Conservation (phyloP, 164 flowering plant genomes). For the Chloranthus sessilifolius region DNA sequence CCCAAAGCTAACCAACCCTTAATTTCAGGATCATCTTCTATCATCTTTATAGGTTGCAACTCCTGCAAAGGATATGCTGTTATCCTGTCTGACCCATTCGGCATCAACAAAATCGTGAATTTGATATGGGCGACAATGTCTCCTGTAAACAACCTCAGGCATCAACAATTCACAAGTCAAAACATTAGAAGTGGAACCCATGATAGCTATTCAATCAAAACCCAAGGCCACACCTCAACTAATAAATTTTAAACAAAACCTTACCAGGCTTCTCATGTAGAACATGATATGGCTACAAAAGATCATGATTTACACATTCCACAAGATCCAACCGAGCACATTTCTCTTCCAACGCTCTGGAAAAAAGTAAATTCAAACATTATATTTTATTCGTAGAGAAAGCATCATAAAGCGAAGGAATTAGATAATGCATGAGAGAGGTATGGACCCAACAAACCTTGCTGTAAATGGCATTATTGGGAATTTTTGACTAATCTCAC, state of each 20-base stretch:
- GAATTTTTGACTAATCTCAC: slow-evolving; percentile 85
- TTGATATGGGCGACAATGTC: slow-evolving; percentile 88
- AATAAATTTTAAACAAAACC: no score
- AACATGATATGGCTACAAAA: slow-evolving; percentile 93
- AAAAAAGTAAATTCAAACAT: not conserved
- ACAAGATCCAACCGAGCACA: slow-evolving; percentile 85
- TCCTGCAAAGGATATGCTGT: slow-evolving; percentile 81
- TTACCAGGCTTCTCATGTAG: slow-evolving; percentile 93
- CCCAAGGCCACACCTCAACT: no score
- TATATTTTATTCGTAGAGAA: not conserved
- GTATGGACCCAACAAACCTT: slow-evolving; percentile 34
- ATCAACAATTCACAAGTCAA: no score
- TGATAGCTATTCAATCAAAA: no score
- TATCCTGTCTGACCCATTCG: slow-evolving; percentile 88
- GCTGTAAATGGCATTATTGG: slow-evolving; percentile 95
- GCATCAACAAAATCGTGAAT: slow-evolving; percentile 94
- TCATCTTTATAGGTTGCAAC: slow-evolving; percentile 60
- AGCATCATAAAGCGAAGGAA: not conserved
- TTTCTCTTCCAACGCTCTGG: slow-evolving; percentile 93
- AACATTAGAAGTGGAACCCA: no score
- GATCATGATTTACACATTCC: slow-evolving; percentile 94
- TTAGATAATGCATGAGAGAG: not conserved
- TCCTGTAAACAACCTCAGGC: slow-evolving; percentile 47
- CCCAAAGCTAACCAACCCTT: slow-evolving; percentile 88
- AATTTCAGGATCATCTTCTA: slow-evolving; percentile 80